These are phyloP conservation scores for Rosa persica DNA, from an alignment of 306 rosid genomes.

Conservation along the genomic window DNA sequence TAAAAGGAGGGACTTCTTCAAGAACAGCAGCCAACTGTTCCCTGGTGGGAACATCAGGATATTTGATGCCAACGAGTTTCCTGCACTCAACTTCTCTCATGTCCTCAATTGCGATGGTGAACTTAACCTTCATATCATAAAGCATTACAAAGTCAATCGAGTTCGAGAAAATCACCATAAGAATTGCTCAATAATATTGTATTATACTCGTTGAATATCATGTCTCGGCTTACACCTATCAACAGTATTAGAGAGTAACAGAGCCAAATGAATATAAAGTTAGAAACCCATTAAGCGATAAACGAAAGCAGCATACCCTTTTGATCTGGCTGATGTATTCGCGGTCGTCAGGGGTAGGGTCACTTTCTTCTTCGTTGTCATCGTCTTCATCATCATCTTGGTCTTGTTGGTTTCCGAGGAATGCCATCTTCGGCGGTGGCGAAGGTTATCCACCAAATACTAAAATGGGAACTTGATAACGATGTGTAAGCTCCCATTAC, in stretches of 20 bases:
- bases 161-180: neutral
- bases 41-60: no score
- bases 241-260: neutral
- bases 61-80: slow-evolving; percentile 72
- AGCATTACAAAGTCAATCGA: neutral
- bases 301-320: slow-evolving; percentile 38
- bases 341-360: slow-evolving; percentile 51
- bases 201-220: slow-evolving; percentile 70
- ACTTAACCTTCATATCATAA: slow-evolving; percentile 56
- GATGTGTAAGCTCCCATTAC: no score
- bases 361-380: neutral
- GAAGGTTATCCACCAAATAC: no score
- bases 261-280: neutral
- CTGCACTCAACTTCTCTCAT: slow-evolving; percentile 84
- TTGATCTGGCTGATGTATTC: slow-evolving; percentile 61
- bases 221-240: slow-evolving; percentile 28
- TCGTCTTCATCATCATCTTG: slow-evolving; percentile 12
- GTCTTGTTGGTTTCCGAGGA: slow-evolving; percentile 10
- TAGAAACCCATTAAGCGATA: neutral
- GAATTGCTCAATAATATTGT: neutral
- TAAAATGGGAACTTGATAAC: neutral
- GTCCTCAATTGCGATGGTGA: slow-evolving; percentile 86
- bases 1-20: slow-evolving; percentile 48
- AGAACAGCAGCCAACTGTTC: slow-evolving; percentile 69
- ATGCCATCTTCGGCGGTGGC: no score